Evolutionary conservation across 768 basidiomycete species (phyloP), one percentile per base, ranked within the genome.

Genomic region (Lentinula boryana): DNA sequence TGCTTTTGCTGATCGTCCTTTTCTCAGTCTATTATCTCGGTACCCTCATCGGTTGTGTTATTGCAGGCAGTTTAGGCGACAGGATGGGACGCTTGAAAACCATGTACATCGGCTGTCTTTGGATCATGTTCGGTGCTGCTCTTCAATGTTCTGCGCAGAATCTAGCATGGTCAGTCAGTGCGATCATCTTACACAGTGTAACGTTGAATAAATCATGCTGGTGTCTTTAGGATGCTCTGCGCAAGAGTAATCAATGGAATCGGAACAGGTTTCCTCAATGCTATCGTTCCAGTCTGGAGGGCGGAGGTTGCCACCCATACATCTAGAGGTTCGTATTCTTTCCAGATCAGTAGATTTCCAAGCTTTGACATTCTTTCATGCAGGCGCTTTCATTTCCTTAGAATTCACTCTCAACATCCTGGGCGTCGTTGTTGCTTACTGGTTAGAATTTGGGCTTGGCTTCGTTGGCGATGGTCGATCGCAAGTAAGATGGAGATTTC

Each of bases 301-400:
- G 78, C 78, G 3, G 77, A 78, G 62, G 77, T 78, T 2, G 76
- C 78, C 3, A 74, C 75, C 10, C 77, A 78, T 56, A 79, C 77
- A 12, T 76, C 76, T 52, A 61, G 78, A 62, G 73, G 73, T 69
- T 48, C 31, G 62, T 58, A 48, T 13, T 32, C 1, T 46, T 43
- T 23, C 32, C 12, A 18, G 18, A 23, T 3, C 40, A 21, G 16
- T 44, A 16, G 38, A n/a, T 32, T 43, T 7, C 18, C 16, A 38
- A 58, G 18, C 9, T 9, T 4, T 9, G 13, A 27, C 23, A 38
- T 32, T 12, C 33, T 15, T 7, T 35, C 15, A 23, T 51, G 16
- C 57, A 71, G 78, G 76, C 15, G 77, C 78, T 5, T 79, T 78
- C 65, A 77, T 79, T 40, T 76, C 76, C 7, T 67, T 73, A 56